Evolutionary conservation across 805 yeast species (phyloP).

Genomic region (Saturnispora silvae): DNA sequence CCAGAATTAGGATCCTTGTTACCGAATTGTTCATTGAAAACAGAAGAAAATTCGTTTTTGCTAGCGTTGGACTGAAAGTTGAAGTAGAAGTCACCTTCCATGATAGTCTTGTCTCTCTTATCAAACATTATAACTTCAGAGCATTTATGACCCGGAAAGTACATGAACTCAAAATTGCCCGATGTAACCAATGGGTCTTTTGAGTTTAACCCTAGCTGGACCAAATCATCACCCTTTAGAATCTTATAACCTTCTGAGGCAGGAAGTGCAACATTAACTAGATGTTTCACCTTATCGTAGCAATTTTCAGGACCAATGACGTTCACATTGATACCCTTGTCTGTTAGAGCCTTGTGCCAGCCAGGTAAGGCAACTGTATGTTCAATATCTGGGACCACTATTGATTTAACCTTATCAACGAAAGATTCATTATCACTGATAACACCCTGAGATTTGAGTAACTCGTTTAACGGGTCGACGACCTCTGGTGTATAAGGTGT

Average conservation of each 20-base stretch:
- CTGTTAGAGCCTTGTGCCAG: not conserved
- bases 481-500: constrained; percentile 43
- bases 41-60: constrained; percentile 23
- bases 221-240: constrained; percentile 1
- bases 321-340: not conserved
- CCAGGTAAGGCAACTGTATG: constrained; percentile 38
- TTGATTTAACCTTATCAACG: constrained; percentile 32
- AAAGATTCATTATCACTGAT: constrained; percentile 26
- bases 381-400: constrained; percentile 51
- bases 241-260: not conserved
- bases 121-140: constrained; percentile 47
- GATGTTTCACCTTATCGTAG: not conserved
- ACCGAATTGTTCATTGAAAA: constrained; percentile 36
- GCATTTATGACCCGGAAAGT: constrained; percentile 45
- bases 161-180: constrained; percentile 42
- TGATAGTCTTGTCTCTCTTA: constrained; percentile 34
- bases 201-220: constrained; percentile 26
- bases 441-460: constrained; percentile 17
- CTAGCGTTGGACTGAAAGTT: constrained; percentile 40
- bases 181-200: constrained; percentile 22
- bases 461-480: constrained; percentile 27
- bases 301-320: constrained; percentile 3
- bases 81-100: constrained; percentile 53
- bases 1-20: constrained; percentile 35
- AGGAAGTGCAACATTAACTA: constrained; percentile 2